These are phyloP conservation scores for Rhizopus arrhizus DNA, from an alignment of 371 early-diverging fungal genomes.

Conservation along the genomic window DNA sequence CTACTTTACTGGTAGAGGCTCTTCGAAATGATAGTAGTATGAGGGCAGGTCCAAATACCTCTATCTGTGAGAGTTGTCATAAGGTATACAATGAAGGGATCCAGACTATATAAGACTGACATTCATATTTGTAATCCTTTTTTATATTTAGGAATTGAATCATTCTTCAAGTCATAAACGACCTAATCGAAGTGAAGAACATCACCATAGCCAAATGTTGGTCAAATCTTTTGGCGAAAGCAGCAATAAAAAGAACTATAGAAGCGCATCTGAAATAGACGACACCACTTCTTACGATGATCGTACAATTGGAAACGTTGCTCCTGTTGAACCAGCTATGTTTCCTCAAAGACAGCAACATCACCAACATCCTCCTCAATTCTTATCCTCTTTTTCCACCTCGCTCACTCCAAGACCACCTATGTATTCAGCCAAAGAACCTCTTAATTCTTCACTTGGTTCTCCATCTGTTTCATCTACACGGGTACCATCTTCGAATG, in stretches of 20 bases:
- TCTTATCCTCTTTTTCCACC: not conserved
- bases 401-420: not conserved
- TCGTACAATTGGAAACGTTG: not conserved
- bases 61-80: slow-evolving; percentile 40
- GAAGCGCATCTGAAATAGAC: not conserved
- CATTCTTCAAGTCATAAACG: slow-evolving; percentile 3
- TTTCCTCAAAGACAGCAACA: not conserved
- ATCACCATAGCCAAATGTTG: slow-evolving; percentile 9
- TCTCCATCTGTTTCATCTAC: not conserved
- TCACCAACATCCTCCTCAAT: not conserved
- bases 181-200: slow-evolving; percentile 15
- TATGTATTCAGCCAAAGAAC: not conserved
- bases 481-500: not conserved
- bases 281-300: not conserved
- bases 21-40: slow-evolving; percentile 40
- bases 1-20: slow-evolving; percentile 51
- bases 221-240: slow-evolving; percentile 11
- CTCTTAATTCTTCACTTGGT: not conserved
- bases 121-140: not conserved
- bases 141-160: slow-evolving; percentile 17
- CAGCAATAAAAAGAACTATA: not conserved
- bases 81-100: slow-evolving; percentile 22
- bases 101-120: not conserved
- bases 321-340: slow-evolving; percentile 2
- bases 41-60: slow-evolving; percentile 6